Percentiles rank a stretch among this genome's conserved stretches.
Evolutionary conservation across 129 eudicot species (phyloP).

Genomic region (Saussurea involucrata): DNA sequence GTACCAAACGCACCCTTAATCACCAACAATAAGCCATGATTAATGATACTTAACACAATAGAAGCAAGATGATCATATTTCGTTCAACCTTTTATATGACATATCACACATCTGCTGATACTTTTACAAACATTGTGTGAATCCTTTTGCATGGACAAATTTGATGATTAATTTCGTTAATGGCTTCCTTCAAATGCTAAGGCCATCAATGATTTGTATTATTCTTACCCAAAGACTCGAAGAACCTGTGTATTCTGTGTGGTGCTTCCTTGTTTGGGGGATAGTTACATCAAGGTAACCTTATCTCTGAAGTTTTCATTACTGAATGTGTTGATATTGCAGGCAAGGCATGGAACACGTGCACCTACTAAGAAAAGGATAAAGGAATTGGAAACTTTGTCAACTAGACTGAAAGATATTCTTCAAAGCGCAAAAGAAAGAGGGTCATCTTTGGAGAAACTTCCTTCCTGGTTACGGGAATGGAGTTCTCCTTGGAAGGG

Average conservation of each 20-base stretch:
- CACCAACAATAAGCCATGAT: neutral
- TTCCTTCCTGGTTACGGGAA: slow-evolving; percentile 79
- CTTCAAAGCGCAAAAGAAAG: slow-evolving; percentile 54
- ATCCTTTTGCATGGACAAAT: neutral
- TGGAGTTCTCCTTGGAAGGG: slow-evolving; percentile 98
- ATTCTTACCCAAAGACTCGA: neutral
- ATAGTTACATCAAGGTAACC: neutral
- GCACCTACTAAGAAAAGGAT: slow-evolving; percentile 92
- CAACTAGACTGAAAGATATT: slow-evolving; percentile 45
- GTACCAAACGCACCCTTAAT: no score
- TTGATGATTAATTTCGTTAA: neutral
- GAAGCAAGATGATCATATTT: neutral
- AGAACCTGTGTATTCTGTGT: neutral
- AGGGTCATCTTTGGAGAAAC: slow-evolving; percentile 36
- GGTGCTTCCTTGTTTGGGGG: neutral
- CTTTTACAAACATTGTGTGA: neutral
- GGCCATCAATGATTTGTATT: neutral
- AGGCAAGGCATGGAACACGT: slow-evolving; percentile 99
- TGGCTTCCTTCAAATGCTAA: neutral
- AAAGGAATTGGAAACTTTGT: slow-evolving; percentile 60
- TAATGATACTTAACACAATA: neutral
- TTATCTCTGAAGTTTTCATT: neutral
- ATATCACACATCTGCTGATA: neutral
- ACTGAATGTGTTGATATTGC: slow-evolving; percentile 17
- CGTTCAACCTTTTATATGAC: neutral